Evolutionary conservation across 1,139 yeast genomes (phyloP).

Genomic region (Candida albicans): DNA sequence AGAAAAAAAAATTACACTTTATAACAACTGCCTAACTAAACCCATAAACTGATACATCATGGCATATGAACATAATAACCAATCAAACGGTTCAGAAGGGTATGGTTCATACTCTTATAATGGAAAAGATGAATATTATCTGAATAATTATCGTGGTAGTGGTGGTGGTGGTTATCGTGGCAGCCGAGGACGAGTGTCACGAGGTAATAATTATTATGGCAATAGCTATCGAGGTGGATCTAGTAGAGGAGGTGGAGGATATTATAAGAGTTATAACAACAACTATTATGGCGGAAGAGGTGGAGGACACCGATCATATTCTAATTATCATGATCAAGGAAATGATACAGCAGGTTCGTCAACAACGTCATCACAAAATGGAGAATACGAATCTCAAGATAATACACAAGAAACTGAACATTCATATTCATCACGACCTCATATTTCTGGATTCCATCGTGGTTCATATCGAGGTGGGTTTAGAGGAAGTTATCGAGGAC

Average conservation of each 20-base stretch:
- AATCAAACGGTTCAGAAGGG: slow-evolving; percentile 6
- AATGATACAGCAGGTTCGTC: neutral
- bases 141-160: slow-evolving; percentile 17
- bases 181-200: slow-evolving; percentile 8
- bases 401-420: neutral
- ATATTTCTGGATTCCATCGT: slow-evolving; percentile 1
- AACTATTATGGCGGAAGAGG: slow-evolving; percentile 5
- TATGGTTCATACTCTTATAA: slow-evolving; percentile 4
- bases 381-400: neutral
- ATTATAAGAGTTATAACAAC: slow-evolving; percentile 1
- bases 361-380: neutral
- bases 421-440: neutral
- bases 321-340: slow-evolving; percentile 2
- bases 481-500: slow-evolving; percentile 11
- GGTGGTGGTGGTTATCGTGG: slow-evolving; percentile 10
- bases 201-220: slow-evolving; percentile 30
- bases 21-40: neutral
- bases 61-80: slow-evolving; percentile 2
- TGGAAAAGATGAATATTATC: slow-evolving; percentile 9
- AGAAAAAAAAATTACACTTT: neutral
- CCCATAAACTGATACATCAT: neutral
- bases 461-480: slow-evolving; percentile 6
- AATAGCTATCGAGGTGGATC: slow-evolving; percentile 11
- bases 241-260: slow-evolving; percentile 7
- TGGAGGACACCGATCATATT: slow-evolving; percentile 2